phyloP scores from a whole-genome alignment of 2,329 filamentous ascomycete species.

The Xylariales sp. region DNA sequence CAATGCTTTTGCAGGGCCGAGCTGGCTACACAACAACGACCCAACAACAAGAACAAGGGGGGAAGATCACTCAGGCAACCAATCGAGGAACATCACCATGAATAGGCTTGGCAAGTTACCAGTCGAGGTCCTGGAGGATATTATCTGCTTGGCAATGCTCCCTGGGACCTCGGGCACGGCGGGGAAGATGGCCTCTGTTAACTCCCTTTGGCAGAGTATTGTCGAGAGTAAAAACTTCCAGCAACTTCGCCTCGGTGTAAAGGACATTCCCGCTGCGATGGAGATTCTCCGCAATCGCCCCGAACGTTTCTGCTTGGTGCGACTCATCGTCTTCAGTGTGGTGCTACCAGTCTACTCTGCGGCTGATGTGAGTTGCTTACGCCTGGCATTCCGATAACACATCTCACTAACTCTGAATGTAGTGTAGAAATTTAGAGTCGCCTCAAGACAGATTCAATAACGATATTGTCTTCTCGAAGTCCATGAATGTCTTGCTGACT shows the following conservation, averaged over 20 bases:
- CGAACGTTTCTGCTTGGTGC: conserved; percentile 26
- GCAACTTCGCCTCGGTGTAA: neutral
- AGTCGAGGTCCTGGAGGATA: conserved; percentile 30
- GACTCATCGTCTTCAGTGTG: conserved; percentile 10
- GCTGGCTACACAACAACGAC: conserved; percentile 1
- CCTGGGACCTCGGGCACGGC: neutral
- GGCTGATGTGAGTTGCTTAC: conserved; percentile 13
- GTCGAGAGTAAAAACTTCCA: conserved; percentile 26
- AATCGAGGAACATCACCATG: conserved; percentile 8
- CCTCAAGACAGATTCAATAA: conserved; percentile 19
- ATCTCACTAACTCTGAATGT: conserved; percentile 1
- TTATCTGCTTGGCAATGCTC: conserved; percentile 21
- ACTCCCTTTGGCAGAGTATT: conserved; percentile 24
- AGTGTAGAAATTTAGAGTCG: conserved; percentile 24
- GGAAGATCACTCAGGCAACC: neutral
- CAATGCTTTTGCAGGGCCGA: neutral
- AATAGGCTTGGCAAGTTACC: conserved; percentile 16
- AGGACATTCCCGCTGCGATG: neutral
- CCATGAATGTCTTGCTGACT: conserved; percentile 14
- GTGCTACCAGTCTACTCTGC: conserved; percentile 15
- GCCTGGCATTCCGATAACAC: neutral
- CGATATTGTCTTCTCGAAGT: conserved; percentile 26
- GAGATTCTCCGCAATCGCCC: conserved; percentile 2
- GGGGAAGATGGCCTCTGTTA: conserved; percentile 22
- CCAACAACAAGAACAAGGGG: neutral